Evolutionary conservation across 441 rosid species (phyloP).

Genomic region (Gossypium gossypioides): DNA sequence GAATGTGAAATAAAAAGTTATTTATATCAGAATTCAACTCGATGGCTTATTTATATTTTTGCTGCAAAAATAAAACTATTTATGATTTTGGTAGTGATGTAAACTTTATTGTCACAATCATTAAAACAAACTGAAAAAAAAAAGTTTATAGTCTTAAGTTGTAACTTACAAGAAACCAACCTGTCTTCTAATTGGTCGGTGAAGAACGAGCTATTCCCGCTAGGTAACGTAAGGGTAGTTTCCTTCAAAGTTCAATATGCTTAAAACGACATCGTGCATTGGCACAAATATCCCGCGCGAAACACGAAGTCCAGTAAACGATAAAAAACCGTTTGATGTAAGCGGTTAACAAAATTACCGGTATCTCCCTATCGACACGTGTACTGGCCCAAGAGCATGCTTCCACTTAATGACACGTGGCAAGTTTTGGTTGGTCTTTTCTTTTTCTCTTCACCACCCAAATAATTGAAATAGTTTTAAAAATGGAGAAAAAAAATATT

Average conservation of each 20-base stretch:
- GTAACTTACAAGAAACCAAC: neutral
- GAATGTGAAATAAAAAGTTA: no score
- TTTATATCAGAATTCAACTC: neutral
- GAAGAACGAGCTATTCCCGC: neutral
- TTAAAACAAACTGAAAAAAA: neutral
- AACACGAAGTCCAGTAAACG: neutral
- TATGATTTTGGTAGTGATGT: neutral
- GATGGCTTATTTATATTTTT: neutral
- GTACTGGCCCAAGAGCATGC: neutral
- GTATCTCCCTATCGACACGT: constrained; percentile 14
- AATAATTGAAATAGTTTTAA: constrained; percentile 14
- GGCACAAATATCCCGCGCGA: neutral
- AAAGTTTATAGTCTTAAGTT: neutral
- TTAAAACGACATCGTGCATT: constrained; percentile 15
- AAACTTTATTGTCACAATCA: neutral
- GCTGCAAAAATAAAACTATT: neutral
- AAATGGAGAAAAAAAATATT: neutral
- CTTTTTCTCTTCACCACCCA: neutral
- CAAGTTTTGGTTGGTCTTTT: constrained; percentile 4
- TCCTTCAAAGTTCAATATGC: neutral
- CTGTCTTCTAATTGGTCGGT: constrained; percentile 9
- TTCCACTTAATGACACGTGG: constrained; percentile 19
- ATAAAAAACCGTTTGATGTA: constrained; percentile 25
- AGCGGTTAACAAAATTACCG: constrained; percentile 28
- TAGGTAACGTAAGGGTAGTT: neutral